Base-by-base conservation (phyloP, 116 monocot genomes). In the Dioscorea cayenensis region DNA sequence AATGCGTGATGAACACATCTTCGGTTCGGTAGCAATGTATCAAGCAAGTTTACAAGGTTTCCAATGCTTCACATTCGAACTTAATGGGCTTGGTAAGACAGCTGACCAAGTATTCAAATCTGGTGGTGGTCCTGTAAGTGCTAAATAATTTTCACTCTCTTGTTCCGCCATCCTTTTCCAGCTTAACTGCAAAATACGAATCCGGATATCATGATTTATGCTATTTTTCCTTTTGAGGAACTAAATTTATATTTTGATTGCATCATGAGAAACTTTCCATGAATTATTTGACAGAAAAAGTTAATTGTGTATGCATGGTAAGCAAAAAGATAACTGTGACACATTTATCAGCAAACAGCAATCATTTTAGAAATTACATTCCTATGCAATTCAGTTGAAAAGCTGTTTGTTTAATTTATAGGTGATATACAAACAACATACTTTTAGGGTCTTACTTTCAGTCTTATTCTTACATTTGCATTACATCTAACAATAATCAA, bases 61-160 rank as follows among this genome's bases (percentile, higher is more conserved):
- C 95, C 91, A 95, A 0, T 82, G 43, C 73, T 75, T 89, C 32
- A 86, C 89, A 63, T 81, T 82, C 28, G 66, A 72, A 73, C 73
- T 80, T 69, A 91, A 73, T 64, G 83, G 81, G 68, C 16, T 64
- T 14, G 91, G 91, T 35, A 95, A 79, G 16, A 65, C 71, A 66
- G 77, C 68, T 48, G 91, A 84, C 95, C 95, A 95, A 52, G 81
- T 72, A 61, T 87, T 77, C 71, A 91, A 69, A 69, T 95, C 83
- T 71, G 91, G 95, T 12, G 76, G 28, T 3, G 89, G 82, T 49
- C 95, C 95, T n/a, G 95, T 91, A 22, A 95, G 82, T 21, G 95
- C 91, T 59, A 95, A 75, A 85, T 88, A 90, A 73, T 94, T 94
- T 25, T 84, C 90, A 67, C 85, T 85, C 3, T 83, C 80, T 59